phyloP scores from a whole-genome alignment of 106 monocot species.

The Dioscorea alata region DNA sequence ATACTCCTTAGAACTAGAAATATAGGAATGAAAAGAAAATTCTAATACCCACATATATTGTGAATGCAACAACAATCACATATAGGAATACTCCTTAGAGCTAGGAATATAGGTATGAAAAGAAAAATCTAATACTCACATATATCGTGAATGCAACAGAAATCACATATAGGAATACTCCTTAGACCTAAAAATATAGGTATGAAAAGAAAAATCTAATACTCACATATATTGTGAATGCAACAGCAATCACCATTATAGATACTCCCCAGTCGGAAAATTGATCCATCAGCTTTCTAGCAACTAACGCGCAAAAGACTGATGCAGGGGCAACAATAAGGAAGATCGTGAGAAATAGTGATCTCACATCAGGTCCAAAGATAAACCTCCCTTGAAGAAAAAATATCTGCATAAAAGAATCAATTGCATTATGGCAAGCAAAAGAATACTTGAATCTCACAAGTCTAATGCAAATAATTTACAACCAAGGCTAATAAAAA shows the following conservation, averaged over 20 bases:
- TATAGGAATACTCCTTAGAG: no score
- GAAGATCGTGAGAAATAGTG: constrained; percentile 79
- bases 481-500: no score
- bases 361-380: constrained; percentile 94
- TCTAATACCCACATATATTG: no score
- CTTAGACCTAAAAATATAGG: no score
- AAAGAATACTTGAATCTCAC: neutral
- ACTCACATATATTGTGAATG: constrained; percentile 87
- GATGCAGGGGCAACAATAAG: constrained; percentile 76
- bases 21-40: no score
- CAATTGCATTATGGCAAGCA: neutral
- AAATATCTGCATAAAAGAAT: constrained; percentile 56
- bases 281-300: constrained; percentile 74
- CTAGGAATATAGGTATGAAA: no score
- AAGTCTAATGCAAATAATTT: no score
- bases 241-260: constrained; percentile 66
- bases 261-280: constrained; percentile 68
- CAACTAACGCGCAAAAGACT: constrained; percentile 84
- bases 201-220: constrained; percentile 6
- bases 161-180: no score
- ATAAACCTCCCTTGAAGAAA: constrained; percentile 78
- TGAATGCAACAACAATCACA: no score
- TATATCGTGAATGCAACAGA: no score
- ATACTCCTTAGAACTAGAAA: no score
- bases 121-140: no score